Evolutionary conservation across 371 early-diverging fungal species (phyloP).

Genomic region (Mortierella sp.): DNA sequence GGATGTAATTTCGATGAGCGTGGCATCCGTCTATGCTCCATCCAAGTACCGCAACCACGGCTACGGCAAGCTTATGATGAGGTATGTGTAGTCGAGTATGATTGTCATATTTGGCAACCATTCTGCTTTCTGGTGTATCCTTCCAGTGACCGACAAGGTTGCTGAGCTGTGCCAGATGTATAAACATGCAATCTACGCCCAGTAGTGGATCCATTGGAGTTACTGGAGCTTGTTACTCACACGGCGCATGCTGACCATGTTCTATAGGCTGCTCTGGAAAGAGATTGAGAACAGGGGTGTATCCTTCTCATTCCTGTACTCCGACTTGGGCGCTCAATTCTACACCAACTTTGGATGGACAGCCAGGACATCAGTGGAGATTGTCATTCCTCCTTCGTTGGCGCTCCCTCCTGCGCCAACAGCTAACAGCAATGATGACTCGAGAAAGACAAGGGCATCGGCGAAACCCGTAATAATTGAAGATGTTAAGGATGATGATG

Average conservation of each 20-base stretch:
- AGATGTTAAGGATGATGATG: conserved; percentile 14
- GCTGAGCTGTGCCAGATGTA: no score
- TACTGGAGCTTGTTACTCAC: neutral
- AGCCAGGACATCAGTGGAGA: conserved; percentile 34
- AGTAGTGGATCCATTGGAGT: conserved; percentile 1
- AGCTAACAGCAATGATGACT: neutral
- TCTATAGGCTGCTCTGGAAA: conserved; percentile 37
- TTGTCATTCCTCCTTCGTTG: conserved; percentile 19
- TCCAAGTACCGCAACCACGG: conserved; percentile 51
- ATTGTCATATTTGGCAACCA: conserved; percentile 14
- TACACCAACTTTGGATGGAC: conserved; percentile 56
- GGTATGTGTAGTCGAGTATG: conserved; percentile 16
- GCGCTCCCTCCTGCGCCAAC: conserved; percentile 10
- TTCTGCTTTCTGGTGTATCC: neutral
- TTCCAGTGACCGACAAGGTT: neutral
- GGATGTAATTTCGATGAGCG: conserved; percentile 40
- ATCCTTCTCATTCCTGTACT: conserved; percentile 50
- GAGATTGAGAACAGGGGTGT: conserved; percentile 20
- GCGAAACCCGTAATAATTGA: conserved; percentile 2
- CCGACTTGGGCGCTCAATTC: conserved; percentile 56
- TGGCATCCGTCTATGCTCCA: conserved; percentile 59
- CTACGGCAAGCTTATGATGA: conserved; percentile 53
- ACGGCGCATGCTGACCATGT: no score
- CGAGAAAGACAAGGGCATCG: neutral
- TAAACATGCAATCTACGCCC: no score